Evolutionary conservation across 106 monocot genomes (phyloP).

Genomic region (Dioscorea zingiberensis): DNA sequence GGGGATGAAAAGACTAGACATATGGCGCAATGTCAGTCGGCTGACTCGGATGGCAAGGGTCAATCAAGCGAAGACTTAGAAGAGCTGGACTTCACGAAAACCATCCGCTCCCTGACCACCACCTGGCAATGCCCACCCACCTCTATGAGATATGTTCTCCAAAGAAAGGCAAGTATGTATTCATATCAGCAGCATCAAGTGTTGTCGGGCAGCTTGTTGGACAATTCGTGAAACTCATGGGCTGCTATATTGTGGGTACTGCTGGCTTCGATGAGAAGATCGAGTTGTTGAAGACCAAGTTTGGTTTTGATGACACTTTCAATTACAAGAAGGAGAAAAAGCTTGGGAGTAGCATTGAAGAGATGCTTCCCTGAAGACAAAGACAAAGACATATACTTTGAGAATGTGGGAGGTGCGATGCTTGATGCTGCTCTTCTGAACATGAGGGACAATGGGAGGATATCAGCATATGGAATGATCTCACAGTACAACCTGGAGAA

Average conservation of each 20-base stretch:
- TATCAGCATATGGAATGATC: conserved; percentile 42
- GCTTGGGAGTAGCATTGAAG: conserved; percentile 21
- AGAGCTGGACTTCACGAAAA: too few species aligned
- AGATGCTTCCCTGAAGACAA: conserved; percentile 43
- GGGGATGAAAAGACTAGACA: too few species aligned
- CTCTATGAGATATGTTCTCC: conserved; percentile 8
- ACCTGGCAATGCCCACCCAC: too few species aligned
- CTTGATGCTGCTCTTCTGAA: conserved; percentile 44
- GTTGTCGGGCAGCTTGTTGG: too few species aligned
- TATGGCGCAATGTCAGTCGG: too few species aligned
- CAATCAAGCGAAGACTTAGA: too few species aligned
- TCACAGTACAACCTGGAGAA: conserved; percentile 41
- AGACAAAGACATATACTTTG: conserved; percentile 56
- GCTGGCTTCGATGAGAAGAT: conserved; percentile 51
- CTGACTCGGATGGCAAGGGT: too few species aligned
- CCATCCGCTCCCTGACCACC: too few species aligned
- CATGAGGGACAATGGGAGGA: conserved; percentile 38
- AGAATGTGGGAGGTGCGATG: conserved; percentile 46
- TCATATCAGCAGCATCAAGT: conserved; percentile 11
- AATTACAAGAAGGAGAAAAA: too few species aligned
- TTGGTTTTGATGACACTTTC: too few species aligned
- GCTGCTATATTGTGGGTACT: conserved; percentile 6
- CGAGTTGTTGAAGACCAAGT: too few species aligned
- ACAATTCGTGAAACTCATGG: conserved; percentile 26
- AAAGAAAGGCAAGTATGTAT: conserved; percentile 3